A percentile compares a stretch with the other conserved stretches of the same genome.
Conservation (phyloP, 2,329 filamentous ascomycete genomes). For the Nemania diffusa region DNA sequence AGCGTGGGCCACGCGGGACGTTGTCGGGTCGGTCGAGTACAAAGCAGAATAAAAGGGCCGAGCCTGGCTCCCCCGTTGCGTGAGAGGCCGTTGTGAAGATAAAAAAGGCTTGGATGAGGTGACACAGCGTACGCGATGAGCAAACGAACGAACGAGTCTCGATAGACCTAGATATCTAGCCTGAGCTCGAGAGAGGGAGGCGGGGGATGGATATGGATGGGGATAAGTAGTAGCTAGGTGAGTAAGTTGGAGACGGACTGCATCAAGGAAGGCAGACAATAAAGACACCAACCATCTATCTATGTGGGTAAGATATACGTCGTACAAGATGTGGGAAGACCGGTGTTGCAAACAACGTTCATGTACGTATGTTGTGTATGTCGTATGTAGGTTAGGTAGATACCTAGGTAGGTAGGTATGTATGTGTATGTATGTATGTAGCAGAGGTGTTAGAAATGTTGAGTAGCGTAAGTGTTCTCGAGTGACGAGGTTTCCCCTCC, state of each 20-base stretch:
- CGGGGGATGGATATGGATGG: not conserved
- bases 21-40: constrained; percentile 39
- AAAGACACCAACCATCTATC: not conserved
- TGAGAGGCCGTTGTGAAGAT: constrained; percentile 29
- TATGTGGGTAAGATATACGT: not conserved
- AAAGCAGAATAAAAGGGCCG: constrained; percentile 44
- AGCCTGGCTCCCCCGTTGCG: constrained; percentile 32
- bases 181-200: constrained; percentile 4
- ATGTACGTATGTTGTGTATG: not conserved
- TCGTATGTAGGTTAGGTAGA: not conserved
- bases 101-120: not conserved
- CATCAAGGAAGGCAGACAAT: not conserved
- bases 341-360: constrained; percentile 7
- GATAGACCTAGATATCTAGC: constrained; percentile 1
- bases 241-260: constrained; percentile 4
- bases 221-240: not conserved
- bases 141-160: constrained; percentile 1
- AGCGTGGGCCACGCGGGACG: constrained; percentile 38
- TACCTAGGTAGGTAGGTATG: not conserved
- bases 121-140: not conserved
- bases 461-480: constrained; percentile 20
- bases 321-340: not conserved
- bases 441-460: constrained; percentile 21
- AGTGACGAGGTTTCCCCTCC: constrained; percentile 37
- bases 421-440: not conserved